Conservation (phyloP, 805 yeast genomes). For the Saccharomycodes ludwigii region DNA sequence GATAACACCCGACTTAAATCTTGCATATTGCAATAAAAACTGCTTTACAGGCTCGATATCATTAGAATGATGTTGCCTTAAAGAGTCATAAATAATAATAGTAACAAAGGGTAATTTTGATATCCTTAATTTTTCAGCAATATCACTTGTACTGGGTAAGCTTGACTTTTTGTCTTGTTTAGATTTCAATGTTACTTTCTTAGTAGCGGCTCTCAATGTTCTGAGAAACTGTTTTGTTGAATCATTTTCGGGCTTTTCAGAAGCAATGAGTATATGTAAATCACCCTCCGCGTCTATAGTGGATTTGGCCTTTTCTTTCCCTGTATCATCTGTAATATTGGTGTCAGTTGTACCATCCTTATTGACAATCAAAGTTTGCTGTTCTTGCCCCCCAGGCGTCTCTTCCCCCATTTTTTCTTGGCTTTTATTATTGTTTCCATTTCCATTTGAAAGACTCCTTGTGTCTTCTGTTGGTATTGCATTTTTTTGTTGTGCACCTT, state of each 20-base stretch:
- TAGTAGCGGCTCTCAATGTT: conserved; percentile 1
- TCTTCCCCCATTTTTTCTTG: no score
- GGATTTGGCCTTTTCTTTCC: no score
- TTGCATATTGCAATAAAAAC: conserved; percentile 57
- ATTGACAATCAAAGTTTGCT: no score
- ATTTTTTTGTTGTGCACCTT: not conserved
- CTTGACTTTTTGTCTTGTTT: no score
- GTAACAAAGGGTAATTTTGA: conserved; percentile 21
- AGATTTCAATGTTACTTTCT: conserved; percentile 11
- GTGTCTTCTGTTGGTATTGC: no score
- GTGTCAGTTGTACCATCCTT: no score
- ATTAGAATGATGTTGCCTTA: conserved; percentile 41
- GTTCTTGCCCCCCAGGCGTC: no score
- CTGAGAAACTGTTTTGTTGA: conserved; percentile 1
- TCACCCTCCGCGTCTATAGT: not conserved
- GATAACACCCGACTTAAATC: conserved; percentile 41
- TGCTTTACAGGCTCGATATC: conserved; percentile 42
- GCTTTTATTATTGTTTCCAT: no score
- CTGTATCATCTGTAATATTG: no score
- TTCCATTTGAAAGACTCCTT: no score
- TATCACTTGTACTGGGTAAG: no score
- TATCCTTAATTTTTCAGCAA: no score
- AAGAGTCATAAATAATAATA: conserved; percentile 64
- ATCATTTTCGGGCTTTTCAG: conserved; percentile 2
- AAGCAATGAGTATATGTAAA: not conserved